Conservation (phyloP, 257 asterid genomes). For the Nicotiana paniculata region DNA sequence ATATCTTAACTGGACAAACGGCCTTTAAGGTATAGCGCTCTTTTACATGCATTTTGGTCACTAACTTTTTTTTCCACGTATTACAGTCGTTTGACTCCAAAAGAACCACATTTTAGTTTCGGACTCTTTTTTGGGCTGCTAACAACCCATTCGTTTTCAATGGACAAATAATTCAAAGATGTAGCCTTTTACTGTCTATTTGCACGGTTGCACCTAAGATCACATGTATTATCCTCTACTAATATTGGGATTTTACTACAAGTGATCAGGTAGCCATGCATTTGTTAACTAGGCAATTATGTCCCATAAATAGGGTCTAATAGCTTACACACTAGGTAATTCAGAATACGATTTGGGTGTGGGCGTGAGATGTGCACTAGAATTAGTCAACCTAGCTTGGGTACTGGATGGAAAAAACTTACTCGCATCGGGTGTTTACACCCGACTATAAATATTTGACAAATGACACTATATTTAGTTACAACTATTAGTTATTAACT, state of each 20-base stretch:
- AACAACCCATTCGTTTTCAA: neutral
- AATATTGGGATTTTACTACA: neutral
- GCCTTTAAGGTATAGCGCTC: too few relatives aligned
- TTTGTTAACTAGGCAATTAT: neutral
- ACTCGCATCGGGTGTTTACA: too few relatives aligned
- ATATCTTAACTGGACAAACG: too few relatives aligned
- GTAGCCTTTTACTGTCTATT: neutral
- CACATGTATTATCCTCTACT: too few relatives aligned
- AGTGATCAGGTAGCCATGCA: neutral
- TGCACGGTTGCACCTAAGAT: neutral
- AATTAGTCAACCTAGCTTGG: neutral
- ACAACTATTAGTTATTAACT: too few relatives aligned
- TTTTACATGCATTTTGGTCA: too few relatives aligned
- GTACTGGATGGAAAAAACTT: too few relatives aligned
- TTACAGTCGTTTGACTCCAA: too few relatives aligned
- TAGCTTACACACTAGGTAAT: neutral
- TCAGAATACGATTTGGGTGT: neutral
- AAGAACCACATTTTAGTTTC: too few relatives aligned
- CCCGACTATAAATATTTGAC: too few relatives aligned
- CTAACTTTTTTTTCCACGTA: too few relatives aligned
- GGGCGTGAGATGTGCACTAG: neutral
- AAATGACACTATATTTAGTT: too few relatives aligned
- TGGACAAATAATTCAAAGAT: neutral
- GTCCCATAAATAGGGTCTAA: neutral
- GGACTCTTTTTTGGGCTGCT: neutral